These are phyloP conservation scores for Botrytis aclada DNA, from an alignment of 2,329 filamentous ascomycete species.

Conservation along the genomic window DNA sequence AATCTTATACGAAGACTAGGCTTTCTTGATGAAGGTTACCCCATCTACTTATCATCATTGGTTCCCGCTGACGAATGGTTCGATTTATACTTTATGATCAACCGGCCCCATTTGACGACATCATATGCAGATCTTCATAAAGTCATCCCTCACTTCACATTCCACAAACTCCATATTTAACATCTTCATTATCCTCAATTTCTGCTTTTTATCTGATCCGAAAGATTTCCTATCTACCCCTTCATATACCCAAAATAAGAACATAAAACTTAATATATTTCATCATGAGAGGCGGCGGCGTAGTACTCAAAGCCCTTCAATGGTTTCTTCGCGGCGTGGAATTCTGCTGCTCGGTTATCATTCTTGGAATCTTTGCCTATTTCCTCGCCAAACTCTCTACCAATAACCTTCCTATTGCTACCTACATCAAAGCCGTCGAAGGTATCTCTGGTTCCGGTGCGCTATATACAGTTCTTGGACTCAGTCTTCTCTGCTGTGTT, in stretches of 20 bases:
- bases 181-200: background rate
- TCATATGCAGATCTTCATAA: conserved; percentile 1
- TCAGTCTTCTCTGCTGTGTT: conserved; percentile 74
- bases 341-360: conserved; percentile 68
- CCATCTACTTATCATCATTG: background rate
- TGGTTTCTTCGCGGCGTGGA: conserved; percentile 71
- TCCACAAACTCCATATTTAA: background rate
- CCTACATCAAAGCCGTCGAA: conserved; percentile 68
- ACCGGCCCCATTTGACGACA: background rate
- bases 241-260: background rate
- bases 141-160: background rate
- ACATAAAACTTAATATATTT: background rate
- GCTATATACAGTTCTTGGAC: conserved; percentile 70
- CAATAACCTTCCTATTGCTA: conserved; percentile 60
- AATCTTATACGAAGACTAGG: background rate
- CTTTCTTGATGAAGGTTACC: background rate
- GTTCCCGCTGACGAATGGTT: background rate
- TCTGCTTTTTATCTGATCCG: background rate
- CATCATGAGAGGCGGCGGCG: conserved; percentile 57
- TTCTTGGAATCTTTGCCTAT: conserved; percentile 79
- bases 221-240: background rate
- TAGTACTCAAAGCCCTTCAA: conserved; percentile 66
- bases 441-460: conserved; percentile 73
- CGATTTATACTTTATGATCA: background rate
- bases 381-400: conserved; percentile 72